phyloP scores from a whole-genome alignment of 805 yeast genomes.

The Wickerhamomyces hampshirensis region DNA sequence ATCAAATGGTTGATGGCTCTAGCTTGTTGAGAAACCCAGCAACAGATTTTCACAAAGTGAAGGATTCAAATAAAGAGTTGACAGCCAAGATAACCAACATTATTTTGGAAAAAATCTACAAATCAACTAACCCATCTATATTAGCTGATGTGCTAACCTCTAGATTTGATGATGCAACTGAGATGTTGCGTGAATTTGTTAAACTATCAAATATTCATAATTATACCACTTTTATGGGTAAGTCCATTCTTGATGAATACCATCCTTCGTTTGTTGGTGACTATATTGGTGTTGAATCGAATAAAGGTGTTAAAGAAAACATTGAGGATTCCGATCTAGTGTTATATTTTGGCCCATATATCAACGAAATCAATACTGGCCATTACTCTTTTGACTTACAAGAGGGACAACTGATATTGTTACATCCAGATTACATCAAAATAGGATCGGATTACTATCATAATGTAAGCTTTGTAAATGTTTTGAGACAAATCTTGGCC shows the following conservation, averaged over 20 bases:
- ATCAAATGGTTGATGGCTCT: constrained; percentile 33
- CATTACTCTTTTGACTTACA: constrained; percentile 47
- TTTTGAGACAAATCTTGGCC: constrained; percentile 39
- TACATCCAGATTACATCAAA: constrained; percentile 51
- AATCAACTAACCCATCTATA: constrained; percentile 55
- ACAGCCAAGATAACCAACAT: constrained; percentile 34
- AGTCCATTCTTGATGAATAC: constrained; percentile 71
- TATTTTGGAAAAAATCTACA: constrained; percentile 48
- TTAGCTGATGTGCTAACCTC: constrained; percentile 68
- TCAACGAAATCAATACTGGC: constrained; percentile 68
- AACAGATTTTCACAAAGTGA: constrained; percentile 22
- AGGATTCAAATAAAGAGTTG: constrained; percentile 17
- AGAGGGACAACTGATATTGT: constrained; percentile 37
- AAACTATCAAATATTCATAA: constrained; percentile 41
- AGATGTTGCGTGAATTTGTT: constrained; percentile 45
- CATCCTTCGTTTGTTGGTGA: constrained; percentile 61
- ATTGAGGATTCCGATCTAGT: constrained; percentile 61
- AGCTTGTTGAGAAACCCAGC: constrained; percentile 30
- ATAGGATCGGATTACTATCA: constrained; percentile 37
- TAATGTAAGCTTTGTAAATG: constrained; percentile 44
- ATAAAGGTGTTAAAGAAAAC: constrained; percentile 40
- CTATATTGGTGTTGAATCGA: constrained; percentile 60
- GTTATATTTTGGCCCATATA: constrained; percentile 62
- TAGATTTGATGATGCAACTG: constrained; percentile 46
- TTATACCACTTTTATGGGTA: constrained; percentile 63